phyloP scores from a whole-genome alignment of 495 filamentous ascomycete species.

The Podospora appendiculata region DNA sequence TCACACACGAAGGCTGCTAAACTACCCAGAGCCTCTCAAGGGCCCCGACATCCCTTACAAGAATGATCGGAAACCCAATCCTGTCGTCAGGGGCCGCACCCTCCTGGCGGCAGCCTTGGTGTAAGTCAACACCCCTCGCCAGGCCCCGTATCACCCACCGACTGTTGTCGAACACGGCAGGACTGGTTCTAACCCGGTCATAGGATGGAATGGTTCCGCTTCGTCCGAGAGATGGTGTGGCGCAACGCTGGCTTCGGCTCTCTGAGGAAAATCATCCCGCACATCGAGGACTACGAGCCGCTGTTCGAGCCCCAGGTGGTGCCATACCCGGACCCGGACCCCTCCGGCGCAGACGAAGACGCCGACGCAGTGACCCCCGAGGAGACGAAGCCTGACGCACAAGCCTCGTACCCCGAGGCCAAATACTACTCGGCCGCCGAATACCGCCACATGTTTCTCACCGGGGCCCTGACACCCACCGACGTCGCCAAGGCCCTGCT shows the following conservation, averaged over 20 bases:
- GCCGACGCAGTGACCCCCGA: not conserved
- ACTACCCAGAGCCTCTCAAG: constrained; percentile 12
- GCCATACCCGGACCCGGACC: constrained; percentile 33
- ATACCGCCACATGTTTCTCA: constrained; percentile 59
- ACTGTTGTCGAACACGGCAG: too few relatives aligned
- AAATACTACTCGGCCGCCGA: constrained; percentile 59
- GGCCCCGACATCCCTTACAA: constrained; percentile 23
- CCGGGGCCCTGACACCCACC: constrained; percentile 57
- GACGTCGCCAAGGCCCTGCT: constrained; percentile 59
- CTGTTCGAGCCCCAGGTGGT: constrained; percentile 75
- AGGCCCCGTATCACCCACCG: too few relatives aligned
- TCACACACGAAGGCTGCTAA: constrained; percentile 4
- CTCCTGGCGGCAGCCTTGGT: constrained; percentile 16
- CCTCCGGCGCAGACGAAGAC: not conserved
- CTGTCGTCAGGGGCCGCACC: constrained; percentile 16
- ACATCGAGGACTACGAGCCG: constrained; percentile 54
- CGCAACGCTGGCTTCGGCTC: constrained; percentile 61
- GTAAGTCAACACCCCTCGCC: constrained; percentile 5
- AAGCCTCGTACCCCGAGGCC: constrained; percentile 18
- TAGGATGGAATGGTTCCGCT: constrained; percentile 28
- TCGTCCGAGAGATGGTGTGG: constrained; percentile 40
- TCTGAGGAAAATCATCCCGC: constrained; percentile 45
- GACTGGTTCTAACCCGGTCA: not conserved
- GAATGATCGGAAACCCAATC: constrained; percentile 19
- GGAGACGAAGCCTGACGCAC: constrained; percentile 1